phyloP scores from a whole-genome alignment of 75 land plant species.

The Adiantum capillusveneris region DNA sequence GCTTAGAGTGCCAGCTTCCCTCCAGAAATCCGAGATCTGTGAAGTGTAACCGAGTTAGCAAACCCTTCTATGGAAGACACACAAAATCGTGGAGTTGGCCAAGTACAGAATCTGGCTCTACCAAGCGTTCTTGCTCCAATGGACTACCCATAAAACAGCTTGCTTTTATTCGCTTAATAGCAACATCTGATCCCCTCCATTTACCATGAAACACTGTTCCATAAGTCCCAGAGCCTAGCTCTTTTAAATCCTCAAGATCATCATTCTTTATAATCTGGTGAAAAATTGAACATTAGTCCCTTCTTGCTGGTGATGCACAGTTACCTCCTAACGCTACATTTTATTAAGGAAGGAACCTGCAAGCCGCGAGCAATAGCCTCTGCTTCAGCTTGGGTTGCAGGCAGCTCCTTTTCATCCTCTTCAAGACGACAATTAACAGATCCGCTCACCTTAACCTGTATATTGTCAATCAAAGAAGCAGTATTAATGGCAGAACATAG shows the following conservation, averaged over 20 bases:
- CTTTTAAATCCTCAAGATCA: constrained; percentile 73
- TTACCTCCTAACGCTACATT: not conserved
- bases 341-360: constrained; percentile 37
- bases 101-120: too few species aligned
- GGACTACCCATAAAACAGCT: constrained; percentile 77
- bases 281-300: constrained; percentile 5
- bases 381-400: constrained; percentile 35
- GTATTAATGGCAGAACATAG: too few species aligned
- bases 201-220: constrained; percentile 79
- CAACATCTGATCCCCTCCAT: constrained; percentile 67
- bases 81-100: too few species aligned
- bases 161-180: constrained; percentile 75
- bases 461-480: too few species aligned
- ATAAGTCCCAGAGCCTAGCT: constrained; percentile 78
- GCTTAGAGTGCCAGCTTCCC: constrained; percentile 76
- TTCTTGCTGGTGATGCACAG: not conserved
- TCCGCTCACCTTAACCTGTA: too few species aligned
- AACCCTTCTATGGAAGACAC: too few species aligned
- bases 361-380: constrained; percentile 65
- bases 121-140: constrained; percentile 71
- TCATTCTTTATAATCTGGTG: constrained; percentile 58
- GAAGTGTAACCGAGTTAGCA: too few species aligned
- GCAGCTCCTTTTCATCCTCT: not conserved
- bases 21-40: constrained; percentile 88
- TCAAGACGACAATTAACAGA: too few species aligned